Conservation (phyloP, 2,329 filamentous ascomycete species). For the Allantophomopsis cytisporea region DNA sequence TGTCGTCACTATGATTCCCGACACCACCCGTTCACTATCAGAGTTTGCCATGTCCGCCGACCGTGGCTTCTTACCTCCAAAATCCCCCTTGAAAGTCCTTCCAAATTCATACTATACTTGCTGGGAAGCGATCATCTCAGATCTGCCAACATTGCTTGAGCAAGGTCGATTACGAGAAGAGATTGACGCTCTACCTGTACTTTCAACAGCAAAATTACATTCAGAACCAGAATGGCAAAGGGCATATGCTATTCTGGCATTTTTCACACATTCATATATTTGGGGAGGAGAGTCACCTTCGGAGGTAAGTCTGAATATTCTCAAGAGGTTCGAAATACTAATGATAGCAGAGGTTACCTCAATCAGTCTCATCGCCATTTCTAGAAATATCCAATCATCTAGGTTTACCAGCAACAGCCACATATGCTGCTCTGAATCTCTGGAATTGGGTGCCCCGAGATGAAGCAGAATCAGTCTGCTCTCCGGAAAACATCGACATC, state of each 20-base stretch:
- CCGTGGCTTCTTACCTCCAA: conserved; percentile 64
- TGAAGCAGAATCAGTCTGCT: conserved; percentile 43
- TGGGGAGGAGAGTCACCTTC: conserved; percentile 71
- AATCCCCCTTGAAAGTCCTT: conserved; percentile 51
- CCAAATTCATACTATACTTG: conserved; percentile 61
- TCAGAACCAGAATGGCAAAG: conserved; percentile 65
- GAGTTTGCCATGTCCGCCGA: conserved; percentile 11
- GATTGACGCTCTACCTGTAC: conserved; percentile 52
- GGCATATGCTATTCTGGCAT: conserved; percentile 66
- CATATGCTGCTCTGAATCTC: conserved; percentile 73
- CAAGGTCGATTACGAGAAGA: conserved; percentile 47
- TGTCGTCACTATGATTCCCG: conserved; percentile 10
- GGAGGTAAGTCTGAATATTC: conserved; percentile 39
- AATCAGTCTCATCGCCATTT: conserved; percentile 65
- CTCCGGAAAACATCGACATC: conserved; percentile 55
- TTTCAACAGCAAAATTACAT: conserved; percentile 50
- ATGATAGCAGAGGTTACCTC: conserved; percentile 45
- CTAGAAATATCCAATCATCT: conserved; percentile 58
- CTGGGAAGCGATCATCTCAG: conserved; percentile 62
- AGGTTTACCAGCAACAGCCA: conserved; percentile 77
- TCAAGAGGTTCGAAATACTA: conserved; percentile 5
- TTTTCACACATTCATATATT: conserved; percentile 75
- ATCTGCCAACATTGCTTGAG: conserved; percentile 54
- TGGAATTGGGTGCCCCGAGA: conserved; percentile 78
- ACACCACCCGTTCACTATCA: conserved; percentile 10